These are phyloP conservation scores for Fraxinus sp. DNA, from an alignment of 305 asterid genomes.

Conservation along the genomic window DNA sequence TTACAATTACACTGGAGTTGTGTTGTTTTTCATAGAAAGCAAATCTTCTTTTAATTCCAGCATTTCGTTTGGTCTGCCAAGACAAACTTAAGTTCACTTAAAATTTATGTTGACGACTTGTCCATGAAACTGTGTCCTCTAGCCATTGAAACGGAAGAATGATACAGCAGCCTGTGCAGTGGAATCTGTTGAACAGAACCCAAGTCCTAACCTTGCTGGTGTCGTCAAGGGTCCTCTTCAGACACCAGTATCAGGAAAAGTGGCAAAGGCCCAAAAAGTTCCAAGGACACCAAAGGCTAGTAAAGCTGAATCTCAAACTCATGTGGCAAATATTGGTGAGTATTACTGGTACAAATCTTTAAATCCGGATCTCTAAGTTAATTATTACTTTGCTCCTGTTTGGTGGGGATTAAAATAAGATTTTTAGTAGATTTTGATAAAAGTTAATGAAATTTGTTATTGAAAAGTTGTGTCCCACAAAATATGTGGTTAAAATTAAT, in stretches of 20 bases:
- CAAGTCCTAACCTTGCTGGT: conserved; percentile 38
- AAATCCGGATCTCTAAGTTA: not conserved
- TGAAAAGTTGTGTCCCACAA: not conserved
- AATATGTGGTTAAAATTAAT: not conserved
- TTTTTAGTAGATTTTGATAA: not conserved
- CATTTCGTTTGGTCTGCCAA: conserved; percentile 5
- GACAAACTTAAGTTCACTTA: not conserved
- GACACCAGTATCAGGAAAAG: conserved; percentile 69
- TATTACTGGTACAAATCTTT: conserved; percentile 15
- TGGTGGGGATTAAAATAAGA: not conserved
- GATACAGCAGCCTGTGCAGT: conserved; percentile 46
- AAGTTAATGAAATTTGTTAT: not conserved
- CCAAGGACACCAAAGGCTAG: conserved; percentile 71
- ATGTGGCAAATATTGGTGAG: conserved; percentile 71
- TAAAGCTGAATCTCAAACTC: conserved; percentile 51
- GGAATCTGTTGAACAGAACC: conserved; percentile 46
- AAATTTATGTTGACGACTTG: conserved; percentile 14
- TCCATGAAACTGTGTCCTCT: conserved; percentile 24
- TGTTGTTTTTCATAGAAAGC: conserved; percentile 11
- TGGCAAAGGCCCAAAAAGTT: conserved; percentile 61
- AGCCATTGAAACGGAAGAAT: conserved; percentile 67
- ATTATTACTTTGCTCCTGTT: conserved; percentile 1
- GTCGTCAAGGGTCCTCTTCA: conserved; percentile 37
- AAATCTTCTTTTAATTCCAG: not conserved
- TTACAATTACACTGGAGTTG: not conserved